A percentile compares a stretch with the other conserved stretches of the same genome.
These are phyloP conservation scores for Colletotrichum somersetense DNA, from an alignment of 2,329 filamentous ascomycete species.

Conservation along the genomic window DNA sequence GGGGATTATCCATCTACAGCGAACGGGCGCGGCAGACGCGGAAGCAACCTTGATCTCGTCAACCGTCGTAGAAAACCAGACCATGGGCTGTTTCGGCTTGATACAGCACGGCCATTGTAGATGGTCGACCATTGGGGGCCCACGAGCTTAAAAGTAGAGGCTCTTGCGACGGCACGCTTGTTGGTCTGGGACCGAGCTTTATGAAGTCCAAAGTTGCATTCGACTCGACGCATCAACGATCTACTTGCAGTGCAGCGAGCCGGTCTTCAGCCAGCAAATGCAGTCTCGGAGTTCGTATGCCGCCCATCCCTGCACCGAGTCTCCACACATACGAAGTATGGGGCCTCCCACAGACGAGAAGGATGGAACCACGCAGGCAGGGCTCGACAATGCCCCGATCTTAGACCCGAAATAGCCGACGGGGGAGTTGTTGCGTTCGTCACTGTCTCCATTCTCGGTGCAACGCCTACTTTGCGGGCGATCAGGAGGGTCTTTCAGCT, in stretches of 20 bases:
- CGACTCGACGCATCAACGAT: constrained; percentile 17
- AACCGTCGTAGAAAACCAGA: background rate
- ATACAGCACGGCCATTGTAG: background rate
- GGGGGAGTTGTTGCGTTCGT: constrained; percentile 3
- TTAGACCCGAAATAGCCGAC: background rate
- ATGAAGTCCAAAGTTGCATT: background rate
- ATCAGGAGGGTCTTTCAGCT: constrained; percentile 18
- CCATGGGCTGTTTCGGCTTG: background rate
- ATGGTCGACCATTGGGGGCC: background rate
- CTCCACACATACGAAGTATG: background rate
- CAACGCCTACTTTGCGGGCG: constrained; percentile 11
- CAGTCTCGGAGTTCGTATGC: background rate
- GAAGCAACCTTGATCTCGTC: background rate
- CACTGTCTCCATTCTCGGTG: background rate
- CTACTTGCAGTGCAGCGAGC: constrained; percentile 10
- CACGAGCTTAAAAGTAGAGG: constrained; percentile 10
- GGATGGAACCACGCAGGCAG: background rate
- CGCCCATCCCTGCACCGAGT: constrained; percentile 16
- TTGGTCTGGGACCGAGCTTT: background rate
- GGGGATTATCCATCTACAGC: background rate
- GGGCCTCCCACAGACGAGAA: background rate
- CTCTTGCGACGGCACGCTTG: background rate
- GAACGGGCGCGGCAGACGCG: background rate
- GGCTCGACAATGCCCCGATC: background rate
- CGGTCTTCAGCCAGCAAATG: background rate